Evolutionary conservation across 768 basidiomycete genomes (phyloP).

Genomic region (Pleurotus pulmonarius): DNA sequence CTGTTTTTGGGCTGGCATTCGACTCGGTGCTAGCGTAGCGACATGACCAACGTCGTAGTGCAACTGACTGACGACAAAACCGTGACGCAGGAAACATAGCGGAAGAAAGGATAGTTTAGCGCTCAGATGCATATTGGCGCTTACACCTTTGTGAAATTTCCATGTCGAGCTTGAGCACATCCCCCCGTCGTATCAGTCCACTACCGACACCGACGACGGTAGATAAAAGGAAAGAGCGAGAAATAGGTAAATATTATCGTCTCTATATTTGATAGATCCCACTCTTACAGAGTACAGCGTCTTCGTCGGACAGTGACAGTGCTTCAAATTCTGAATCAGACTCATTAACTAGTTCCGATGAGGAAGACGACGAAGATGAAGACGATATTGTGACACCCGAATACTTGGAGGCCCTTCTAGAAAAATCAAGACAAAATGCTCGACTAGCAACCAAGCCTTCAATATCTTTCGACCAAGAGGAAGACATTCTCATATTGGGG

Average conservation of each 20-base stretch:
- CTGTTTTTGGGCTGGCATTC: slow-evolving; percentile 33
- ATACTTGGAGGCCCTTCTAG: slow-evolving; percentile 59
- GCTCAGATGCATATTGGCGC: not conserved
- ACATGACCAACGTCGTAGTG: slow-evolving; percentile 19
- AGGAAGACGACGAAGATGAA: slow-evolving; percentile 26
- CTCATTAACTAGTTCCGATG: not conserved
- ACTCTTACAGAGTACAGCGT: not conserved
- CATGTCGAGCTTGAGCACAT: not conserved
- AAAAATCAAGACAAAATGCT: slow-evolving; percentile 54
- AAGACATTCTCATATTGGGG: slow-evolving; percentile 52
- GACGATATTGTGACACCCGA: slow-evolving; percentile 47
- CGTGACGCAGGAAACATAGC: slow-evolving; percentile 14
- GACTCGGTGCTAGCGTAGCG: slow-evolving; percentile 15
- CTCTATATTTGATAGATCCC: not conserved
- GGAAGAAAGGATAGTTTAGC: not conserved
- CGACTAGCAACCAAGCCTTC: slow-evolving; percentile 24
- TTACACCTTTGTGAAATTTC: not conserved
- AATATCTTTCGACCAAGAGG: slow-evolving; percentile 28
- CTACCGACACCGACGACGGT: not conserved
- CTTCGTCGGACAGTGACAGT: slow-evolving; percentile 18
- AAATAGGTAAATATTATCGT: slow-evolving; percentile 23
- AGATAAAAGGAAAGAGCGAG: slow-evolving; percentile 45
- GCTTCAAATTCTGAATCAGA: slow-evolving; percentile 32
- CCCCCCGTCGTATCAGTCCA: not conserved
- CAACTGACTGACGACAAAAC: slow-evolving; percentile 7